A percentile compares a stretch with the other conserved stretches of the same genome.
phyloP scores from a whole-genome alignment of 441 rosid species.

The Euphorbia schlechtendalii region DNA sequence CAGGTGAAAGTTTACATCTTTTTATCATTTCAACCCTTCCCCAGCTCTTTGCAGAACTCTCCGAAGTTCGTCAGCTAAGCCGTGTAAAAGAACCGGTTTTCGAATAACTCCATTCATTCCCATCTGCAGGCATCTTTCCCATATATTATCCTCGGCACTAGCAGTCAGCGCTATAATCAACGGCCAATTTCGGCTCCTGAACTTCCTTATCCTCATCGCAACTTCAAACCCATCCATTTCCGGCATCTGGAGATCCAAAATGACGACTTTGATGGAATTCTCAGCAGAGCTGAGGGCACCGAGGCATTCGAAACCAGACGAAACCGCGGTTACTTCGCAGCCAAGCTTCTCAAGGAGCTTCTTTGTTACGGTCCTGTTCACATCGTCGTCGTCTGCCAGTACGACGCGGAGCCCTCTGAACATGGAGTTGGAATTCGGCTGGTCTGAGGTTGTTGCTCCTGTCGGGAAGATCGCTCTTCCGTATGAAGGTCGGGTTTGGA shows the following conservation, averaged over 20 bases:
- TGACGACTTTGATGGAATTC: conserved; percentile 45
- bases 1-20: conserved; percentile 8
- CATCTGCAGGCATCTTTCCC: conserved; percentile 60
- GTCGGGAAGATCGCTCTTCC: conserved; percentile 28
- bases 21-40: conserved; percentile 33
- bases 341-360: conserved; percentile 84
- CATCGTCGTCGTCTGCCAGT: conserved; percentile 63
- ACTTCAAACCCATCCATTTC: conserved; percentile 88
- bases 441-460: conserved; percentile 43
- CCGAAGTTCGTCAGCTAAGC: conserved; percentile 57
- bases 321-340: conserved; percentile 60
- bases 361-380: conserved; percentile 66
- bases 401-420: conserved; percentile 63
- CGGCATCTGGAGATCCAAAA: conserved; percentile 81
- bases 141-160: conserved; percentile 50
- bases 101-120: conserved; percentile 83
- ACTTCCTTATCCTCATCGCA: conserved; percentile 61
- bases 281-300: conserved; percentile 40
- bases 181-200: conserved; percentile 58
- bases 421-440: conserved; percentile 47
- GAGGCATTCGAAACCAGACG: conserved; percentile 83
- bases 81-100: conserved; percentile 67
- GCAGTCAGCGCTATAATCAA: conserved; percentile 67
- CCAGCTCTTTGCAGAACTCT: conserved; percentile 57
- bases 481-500: conserved; percentile 49